Conservation (phyloP, 768 basidiomycete species). For the Russula sp. region DNA sequence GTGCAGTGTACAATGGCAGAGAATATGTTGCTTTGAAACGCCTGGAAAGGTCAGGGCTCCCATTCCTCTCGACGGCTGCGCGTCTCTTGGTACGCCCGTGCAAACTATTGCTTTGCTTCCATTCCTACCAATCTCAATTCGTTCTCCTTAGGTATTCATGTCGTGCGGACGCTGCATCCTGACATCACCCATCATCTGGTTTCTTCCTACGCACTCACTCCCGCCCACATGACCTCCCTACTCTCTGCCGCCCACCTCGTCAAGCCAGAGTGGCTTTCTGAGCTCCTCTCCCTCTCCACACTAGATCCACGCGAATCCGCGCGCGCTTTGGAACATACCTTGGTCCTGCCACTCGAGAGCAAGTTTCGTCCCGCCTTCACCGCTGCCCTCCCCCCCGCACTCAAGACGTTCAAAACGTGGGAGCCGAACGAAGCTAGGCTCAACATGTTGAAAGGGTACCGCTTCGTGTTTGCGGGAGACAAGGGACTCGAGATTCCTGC, state of each 20-base stretch:
- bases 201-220: conserved; percentile 41
- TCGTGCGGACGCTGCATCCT: conserved; percentile 38
- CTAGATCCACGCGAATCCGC: conserved; percentile 29
- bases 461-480: conserved; percentile 58
- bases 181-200: conserved; percentile 61
- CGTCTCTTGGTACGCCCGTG: conserved; percentile 41
- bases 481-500: conserved; percentile 41
- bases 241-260: conserved; percentile 52
- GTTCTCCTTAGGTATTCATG: conserved; percentile 42
- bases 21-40: conserved; percentile 21
- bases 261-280: conserved; percentile 59
- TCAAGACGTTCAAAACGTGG: conserved; percentile 54
- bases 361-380: conserved; percentile 57
- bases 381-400: conserved; percentile 37
- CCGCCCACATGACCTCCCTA: conserved; percentile 49
- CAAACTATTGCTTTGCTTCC: not conserved
- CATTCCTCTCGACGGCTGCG: conserved; percentile 25
- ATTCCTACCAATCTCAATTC: not conserved
- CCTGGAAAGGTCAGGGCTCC: conserved; percentile 24
- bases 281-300: conserved; percentile 47
- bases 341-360: conserved; percentile 41
- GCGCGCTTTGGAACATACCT: conserved; percentile 43
- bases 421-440: conserved; percentile 58
- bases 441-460: conserved; percentile 42
- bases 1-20: conserved; percentile 26